A percentile compares a stretch with the other conserved stretches of the same genome.
These are phyloP conservation scores for Elongisporangium prolatum DNA, from an alignment of 352 stramenopile species.

Conservation along the genomic window DNA sequence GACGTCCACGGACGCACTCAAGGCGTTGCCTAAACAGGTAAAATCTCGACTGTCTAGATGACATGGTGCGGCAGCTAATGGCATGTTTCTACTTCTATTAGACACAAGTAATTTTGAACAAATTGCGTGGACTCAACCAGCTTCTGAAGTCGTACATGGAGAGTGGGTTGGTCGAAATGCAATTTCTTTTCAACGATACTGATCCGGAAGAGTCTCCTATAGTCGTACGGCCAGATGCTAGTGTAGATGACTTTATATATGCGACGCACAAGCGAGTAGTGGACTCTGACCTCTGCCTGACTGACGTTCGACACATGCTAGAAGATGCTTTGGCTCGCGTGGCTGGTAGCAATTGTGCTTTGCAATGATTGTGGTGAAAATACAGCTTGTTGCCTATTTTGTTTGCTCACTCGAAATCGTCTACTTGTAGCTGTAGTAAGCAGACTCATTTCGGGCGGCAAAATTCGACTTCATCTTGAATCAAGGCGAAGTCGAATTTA, in stretches of 20 bases:
- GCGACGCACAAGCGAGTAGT: conserved; percentile 7
- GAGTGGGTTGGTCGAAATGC: conserved; percentile 31
- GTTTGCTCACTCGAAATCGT: neutral
- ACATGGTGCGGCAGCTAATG: neutral
- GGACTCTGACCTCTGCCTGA: conserved; percentile 14
- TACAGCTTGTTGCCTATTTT: neutral
- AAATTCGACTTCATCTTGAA: conserved; percentile 11
- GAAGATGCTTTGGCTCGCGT: conserved; percentile 36
- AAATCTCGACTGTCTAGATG: neutral
- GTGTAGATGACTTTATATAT: neutral
- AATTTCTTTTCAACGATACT: conserved; percentile 9
- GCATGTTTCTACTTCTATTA: conserved; percentile 6
- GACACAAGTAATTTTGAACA: conserved; percentile 21
- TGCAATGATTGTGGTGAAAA: conserved; percentile 22
- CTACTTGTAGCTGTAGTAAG: neutral
- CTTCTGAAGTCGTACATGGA: conserved; percentile 28
- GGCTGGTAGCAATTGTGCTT: conserved; percentile 32
- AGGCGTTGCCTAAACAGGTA: neutral
- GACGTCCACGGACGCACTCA: neutral
- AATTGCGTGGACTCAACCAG: conserved; percentile 19
- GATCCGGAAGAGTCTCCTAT: neutral
- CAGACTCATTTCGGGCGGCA: neutral
- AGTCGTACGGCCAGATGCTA: neutral
- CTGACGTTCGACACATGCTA: conserved; percentile 27
- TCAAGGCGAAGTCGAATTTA: conserved; percentile 20